These are phyloP conservation scores for Neolentinus lepideus DNA, from an alignment of 1,284 basidiomycete genomes.

Conservation along the genomic window DNA sequence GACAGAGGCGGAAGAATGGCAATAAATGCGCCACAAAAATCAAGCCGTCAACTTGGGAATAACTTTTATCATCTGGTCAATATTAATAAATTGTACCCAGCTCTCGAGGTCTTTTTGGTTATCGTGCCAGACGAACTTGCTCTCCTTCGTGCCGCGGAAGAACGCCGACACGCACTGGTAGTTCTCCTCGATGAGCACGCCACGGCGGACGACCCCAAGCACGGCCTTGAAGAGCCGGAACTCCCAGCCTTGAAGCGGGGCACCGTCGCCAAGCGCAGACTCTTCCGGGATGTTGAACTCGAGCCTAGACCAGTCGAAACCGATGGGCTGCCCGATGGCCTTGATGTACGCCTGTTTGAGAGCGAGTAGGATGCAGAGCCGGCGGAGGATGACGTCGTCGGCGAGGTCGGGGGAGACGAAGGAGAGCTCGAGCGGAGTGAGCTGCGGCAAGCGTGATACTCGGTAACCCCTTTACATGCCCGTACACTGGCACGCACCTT, in stretches of 20 bases:
- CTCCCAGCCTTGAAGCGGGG: conserved; percentile 70
- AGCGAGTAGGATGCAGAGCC: conserved; percentile 66
- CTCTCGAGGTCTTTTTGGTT: conserved; percentile 56
- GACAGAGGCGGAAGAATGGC: neutral
- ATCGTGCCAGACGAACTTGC: conserved; percentile 66
- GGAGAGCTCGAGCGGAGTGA: conserved; percentile 53
- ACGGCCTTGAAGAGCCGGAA: conserved; percentile 72
- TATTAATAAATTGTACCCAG: conserved; percentile 77
- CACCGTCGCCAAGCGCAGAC: conserved; percentile 55
- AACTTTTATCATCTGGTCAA: conserved; percentile 73
- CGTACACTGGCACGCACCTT: conserved; percentile 44
- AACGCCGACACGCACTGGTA: conserved; percentile 73
- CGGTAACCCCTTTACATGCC: neutral
- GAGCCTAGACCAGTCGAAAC: conserved; percentile 73
- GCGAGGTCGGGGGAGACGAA: conserved; percentile 42
- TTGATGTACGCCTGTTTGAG: conserved; percentile 75
- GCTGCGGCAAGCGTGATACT: conserved; percentile 25
- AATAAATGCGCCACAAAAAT: neutral
- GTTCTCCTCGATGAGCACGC: conserved; percentile 48
- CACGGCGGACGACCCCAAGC: conserved; percentile 52
- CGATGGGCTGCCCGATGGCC: conserved; percentile 71
- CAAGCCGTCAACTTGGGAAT: conserved; percentile 63
- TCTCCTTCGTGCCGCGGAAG: conserved; percentile 57
- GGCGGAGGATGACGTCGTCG: conserved; percentile 60
- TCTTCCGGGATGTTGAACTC: conserved; percentile 67